Conservation (phyloP, 1,284 basidiomycete genomes). For the Meira miltonrushii region DNA sequence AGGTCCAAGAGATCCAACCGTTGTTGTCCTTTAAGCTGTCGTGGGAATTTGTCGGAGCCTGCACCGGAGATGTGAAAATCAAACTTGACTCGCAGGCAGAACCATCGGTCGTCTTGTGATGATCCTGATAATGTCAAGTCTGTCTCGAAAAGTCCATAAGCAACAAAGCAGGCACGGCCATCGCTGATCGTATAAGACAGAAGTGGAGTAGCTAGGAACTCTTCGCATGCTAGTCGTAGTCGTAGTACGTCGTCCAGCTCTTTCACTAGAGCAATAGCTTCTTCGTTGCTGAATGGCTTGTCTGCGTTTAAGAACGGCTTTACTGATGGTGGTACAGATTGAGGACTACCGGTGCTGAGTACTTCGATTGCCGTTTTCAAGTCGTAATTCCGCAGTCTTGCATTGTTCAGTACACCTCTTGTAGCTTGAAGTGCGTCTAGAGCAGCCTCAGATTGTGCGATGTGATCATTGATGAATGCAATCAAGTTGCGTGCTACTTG, state of each 20-base stretch:
- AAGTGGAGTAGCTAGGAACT: constrained; percentile 47
- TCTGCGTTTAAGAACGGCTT: constrained; percentile 54
- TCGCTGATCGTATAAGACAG: constrained; percentile 63
- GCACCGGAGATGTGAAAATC: constrained; percentile 29
- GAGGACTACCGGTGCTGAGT: background rate
- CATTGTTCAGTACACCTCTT: constrained; percentile 14
- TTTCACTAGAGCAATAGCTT: constrained; percentile 64
- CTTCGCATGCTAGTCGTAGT: constrained; percentile 60
- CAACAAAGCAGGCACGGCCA: constrained; percentile 1
- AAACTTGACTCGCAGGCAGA: constrained; percentile 42
- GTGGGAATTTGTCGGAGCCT: constrained; percentile 27
- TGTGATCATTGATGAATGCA: constrained; percentile 10
- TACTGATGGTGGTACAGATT: background rate
- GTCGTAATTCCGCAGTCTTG: constrained; percentile 7
- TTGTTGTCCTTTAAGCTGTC: constrained; percentile 29
- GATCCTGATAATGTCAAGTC: constrained; percentile 65
- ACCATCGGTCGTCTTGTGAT: constrained; percentile 39
- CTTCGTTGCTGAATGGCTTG: constrained; percentile 64
- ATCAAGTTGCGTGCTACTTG: constrained; percentile 11
- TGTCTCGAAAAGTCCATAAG: constrained; percentile 1
- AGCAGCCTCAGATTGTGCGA: constrained; percentile 5
- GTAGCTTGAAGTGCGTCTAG: constrained; percentile 30
- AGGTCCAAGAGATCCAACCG: constrained; percentile 25
- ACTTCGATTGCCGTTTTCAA: constrained; percentile 7
- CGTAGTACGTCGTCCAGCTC: constrained; percentile 72